Evolutionary conservation across 306 rosid species (phyloP).

Genomic region (Oxytropis ochrocephala): DNA sequence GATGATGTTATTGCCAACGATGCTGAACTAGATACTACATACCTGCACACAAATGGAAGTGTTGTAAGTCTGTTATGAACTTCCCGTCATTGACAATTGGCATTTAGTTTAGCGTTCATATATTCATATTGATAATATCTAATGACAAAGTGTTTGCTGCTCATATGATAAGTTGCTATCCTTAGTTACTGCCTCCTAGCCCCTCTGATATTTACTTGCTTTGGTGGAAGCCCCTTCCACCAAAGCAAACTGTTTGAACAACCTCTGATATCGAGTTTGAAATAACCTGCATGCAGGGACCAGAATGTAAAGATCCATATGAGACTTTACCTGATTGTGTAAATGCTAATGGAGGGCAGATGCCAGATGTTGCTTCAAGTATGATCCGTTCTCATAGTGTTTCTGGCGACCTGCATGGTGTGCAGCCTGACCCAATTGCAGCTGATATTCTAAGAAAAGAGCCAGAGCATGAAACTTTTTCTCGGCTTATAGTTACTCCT

Average conservation of each 20-base stretch:
- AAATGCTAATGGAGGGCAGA: constrained; percentile 49
- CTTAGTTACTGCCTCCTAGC: not conserved
- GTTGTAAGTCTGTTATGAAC: constrained; percentile 42
- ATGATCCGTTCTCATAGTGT: constrained; percentile 79
- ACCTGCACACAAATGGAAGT: constrained; percentile 52
- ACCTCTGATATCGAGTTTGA: not conserved
- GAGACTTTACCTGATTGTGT: constrained; percentile 48
- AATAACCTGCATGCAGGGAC: constrained; percentile 40
- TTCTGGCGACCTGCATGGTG: constrained; percentile 78
- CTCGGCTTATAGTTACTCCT: constrained; percentile 63
- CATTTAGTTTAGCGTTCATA: not conserved
- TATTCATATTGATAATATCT: not conserved
- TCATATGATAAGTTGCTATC: not conserved
- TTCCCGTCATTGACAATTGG: not conserved
- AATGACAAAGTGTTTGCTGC: not conserved
- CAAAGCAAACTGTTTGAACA: not conserved
- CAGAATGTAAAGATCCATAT: constrained; percentile 31
- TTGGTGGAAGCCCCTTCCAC: too few species aligned
- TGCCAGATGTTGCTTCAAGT: constrained; percentile 47
- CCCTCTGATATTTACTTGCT: too few species aligned
- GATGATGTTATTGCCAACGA: constrained; percentile 53
- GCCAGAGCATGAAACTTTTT: constrained; percentile 86
- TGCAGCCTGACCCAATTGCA: constrained; percentile 79
- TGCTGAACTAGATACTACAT: constrained; percentile 37
- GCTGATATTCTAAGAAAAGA: constrained; percentile 93